Evolutionary conservation across 257 asterid genomes (phyloP).

Genomic region (Leptodermis oblonga): DNA sequence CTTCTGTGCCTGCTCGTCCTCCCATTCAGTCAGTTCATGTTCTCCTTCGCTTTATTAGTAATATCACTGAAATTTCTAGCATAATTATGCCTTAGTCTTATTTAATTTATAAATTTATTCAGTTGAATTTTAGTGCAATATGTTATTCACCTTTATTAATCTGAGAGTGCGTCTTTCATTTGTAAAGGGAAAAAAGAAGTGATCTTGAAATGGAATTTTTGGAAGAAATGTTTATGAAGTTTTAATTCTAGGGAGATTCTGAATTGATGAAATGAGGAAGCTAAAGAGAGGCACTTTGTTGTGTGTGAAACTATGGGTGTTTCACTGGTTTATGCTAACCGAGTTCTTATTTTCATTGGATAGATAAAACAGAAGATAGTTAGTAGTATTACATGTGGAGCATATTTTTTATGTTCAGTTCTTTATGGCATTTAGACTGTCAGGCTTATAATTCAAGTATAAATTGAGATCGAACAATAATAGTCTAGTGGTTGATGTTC

Average conservation of each 20-base stretch:
- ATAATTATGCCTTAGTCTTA: background rate
- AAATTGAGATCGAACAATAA: background rate
- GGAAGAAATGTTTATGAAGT: background rate
- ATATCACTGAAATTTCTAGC: background rate
- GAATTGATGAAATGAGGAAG: background rate
- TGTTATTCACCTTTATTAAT: background rate
- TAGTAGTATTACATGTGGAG: too few species aligned
- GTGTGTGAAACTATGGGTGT: too few species aligned
- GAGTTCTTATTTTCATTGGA: too few species aligned
- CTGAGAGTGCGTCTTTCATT: background rate
- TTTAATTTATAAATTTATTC: background rate
- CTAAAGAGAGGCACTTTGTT: too few species aligned
- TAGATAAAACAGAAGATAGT: too few species aligned
- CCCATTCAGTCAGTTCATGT: conserved; percentile 51
- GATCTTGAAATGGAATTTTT: background rate
- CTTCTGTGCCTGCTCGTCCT: conserved; percentile 70
- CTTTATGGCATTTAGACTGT: background rate
- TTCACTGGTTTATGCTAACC: too few species aligned
- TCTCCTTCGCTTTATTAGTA: conserved; percentile 9
- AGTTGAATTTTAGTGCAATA: background rate
- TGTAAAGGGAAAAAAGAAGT: background rate
- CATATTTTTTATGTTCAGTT: too few species aligned
- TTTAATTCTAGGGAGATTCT: background rate
- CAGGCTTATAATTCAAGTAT: background rate
- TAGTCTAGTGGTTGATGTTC: background rate